These are phyloP conservation scores for Amanita pallidorosea DNA, from an alignment of 768 basidiomycete species.

Conservation along the genomic window DNA sequence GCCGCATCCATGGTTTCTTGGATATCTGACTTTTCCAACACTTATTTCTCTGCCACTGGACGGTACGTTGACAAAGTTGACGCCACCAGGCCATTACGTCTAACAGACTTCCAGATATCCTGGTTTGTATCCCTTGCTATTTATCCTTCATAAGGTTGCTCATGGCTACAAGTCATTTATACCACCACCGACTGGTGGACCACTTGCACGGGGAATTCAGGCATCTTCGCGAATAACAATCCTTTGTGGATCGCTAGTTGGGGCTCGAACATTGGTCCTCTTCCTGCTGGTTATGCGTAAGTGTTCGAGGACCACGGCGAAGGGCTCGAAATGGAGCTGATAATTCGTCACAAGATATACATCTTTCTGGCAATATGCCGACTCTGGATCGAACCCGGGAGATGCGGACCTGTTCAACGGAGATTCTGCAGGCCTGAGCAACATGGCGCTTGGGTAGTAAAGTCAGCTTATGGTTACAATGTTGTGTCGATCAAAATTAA, in stretches of 20 bases:
- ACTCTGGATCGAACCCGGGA: constrained; percentile 44
- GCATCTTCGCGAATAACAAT: constrained; percentile 35
- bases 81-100: not conserved
- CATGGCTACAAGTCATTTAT: constrained; percentile 35
- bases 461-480: not conserved
- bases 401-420: constrained; percentile 52
- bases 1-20: constrained; percentile 49
- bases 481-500: not conserved
- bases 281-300: constrained; percentile 50
- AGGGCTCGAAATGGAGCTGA: not conserved
- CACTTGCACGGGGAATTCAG: constrained; percentile 51
- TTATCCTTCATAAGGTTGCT: not conserved
- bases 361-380: constrained; percentile 55
- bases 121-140: constrained; percentile 15
- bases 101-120: constrained; percentile 22
- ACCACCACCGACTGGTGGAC: constrained; percentile 62
- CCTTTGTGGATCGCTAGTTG: constrained; percentile 56
- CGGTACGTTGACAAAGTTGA: constrained; percentile 22
- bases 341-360: constrained; percentile 20
- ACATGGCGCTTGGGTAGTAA: not conserved
- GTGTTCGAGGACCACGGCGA: constrained; percentile 8
- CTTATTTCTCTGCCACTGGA: constrained; percentile 37
- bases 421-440: constrained; percentile 12
- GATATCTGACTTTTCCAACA: constrained; percentile 51
- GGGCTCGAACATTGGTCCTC: constrained; percentile 34